These are phyloP conservation scores for Ramularia endophylla DNA, from an alignment of 2,329 filamentous ascomycete species.

Conservation along the genomic window DNA sequence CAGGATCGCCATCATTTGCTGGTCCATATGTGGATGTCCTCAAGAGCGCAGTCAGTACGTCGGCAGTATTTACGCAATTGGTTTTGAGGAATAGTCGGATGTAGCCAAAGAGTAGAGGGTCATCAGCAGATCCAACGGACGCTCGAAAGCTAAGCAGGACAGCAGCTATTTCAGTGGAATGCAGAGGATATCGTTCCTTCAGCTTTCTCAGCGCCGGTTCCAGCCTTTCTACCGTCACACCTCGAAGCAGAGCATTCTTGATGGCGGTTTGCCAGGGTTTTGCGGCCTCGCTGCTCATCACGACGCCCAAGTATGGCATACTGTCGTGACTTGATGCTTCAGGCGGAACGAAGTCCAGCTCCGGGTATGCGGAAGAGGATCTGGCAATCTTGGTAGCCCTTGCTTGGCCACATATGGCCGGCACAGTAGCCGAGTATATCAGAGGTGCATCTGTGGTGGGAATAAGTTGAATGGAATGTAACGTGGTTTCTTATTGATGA, in stretches of 20 bases:
- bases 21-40: slow-evolving; percentile 19
- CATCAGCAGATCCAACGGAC: slow-evolving; percentile 17
- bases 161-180: slow-evolving; percentile 17
- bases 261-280: slow-evolving; percentile 7
- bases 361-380: too few species aligned
- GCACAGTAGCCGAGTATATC: too few species aligned
- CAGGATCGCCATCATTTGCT: slow-evolving; percentile 1
- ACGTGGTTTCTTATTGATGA: too few species aligned
- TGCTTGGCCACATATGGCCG: too few species aligned
- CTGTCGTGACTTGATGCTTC: too few species aligned
- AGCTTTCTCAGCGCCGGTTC: slow-evolving; percentile 15
- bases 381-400: too few species aligned
- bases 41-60: slow-evolving; percentile 27
- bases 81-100: slow-evolving; percentile 21
- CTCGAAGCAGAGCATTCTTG: slow-evolving; percentile 5
- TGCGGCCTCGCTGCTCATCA: slow-evolving; percentile 2
- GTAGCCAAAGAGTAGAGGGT: slow-evolving; percentile 27
- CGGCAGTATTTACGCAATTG: slow-evolving; percentile 20
- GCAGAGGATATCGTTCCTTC: slow-evolving; percentile 7
- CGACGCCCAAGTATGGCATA: slow-evolving; percentile 2
- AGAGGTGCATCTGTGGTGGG: too few species aligned
- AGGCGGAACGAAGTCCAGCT: too few species aligned
- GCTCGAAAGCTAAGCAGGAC: slow-evolving; percentile 22
- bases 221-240: slow-evolving; percentile 5
- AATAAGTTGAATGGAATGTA: too few species aligned